Base-by-base conservation (phyloP, 345 rosid species). In the Arabis hirsuta region DNA sequence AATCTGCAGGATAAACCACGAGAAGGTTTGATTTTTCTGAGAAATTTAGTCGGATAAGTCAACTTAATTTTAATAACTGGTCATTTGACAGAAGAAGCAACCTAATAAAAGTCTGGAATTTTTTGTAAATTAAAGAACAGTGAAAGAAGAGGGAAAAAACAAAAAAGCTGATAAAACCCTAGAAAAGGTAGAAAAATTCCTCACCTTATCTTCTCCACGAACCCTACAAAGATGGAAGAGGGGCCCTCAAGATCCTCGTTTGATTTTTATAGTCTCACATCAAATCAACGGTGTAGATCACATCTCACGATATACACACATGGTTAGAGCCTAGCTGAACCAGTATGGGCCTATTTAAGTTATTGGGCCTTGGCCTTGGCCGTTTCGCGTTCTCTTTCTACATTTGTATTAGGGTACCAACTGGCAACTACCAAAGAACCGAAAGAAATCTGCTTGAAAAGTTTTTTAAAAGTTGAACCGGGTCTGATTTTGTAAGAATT, bases 231-330 rank as follows among this genome's bases (percentile, higher is more conserved):
- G 13, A 22, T 20, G 74, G 58, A 73, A 41, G 55, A 60, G 82
- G 81, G 80, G 3, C 78, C 85, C 80, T 14, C 69, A 36, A 13
- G 32, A 56, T 43, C 22, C 36, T 67, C 6, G n/a, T 27, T 48
- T 56, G 9, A 64, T 75, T 62, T 68, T 69, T 72, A 58, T 70
- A 62, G 20, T 41, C 69, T 16, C 6, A 58, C 31, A 55, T 47
- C 56, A 12, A 50, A 72, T 79, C 67, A 55, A 81, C 79, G 81
- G 84, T 51, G 44, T 53, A 22, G 54, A 71, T 71, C 42, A 60
- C 39, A 41, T 71, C 26, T 27, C 51, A 19, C 3, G 58, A 5
- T 24, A 12, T 12, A n/a, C 38, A 27, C 36, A 54, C 59, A 52
- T 38, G 51, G 54, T 27, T 43, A 5, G 44, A 65, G 8, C n/a